These are phyloP conservation scores for Ogataea henricii DNA, from an alignment of 805 yeast species.

Conservation along the genomic window DNA sequence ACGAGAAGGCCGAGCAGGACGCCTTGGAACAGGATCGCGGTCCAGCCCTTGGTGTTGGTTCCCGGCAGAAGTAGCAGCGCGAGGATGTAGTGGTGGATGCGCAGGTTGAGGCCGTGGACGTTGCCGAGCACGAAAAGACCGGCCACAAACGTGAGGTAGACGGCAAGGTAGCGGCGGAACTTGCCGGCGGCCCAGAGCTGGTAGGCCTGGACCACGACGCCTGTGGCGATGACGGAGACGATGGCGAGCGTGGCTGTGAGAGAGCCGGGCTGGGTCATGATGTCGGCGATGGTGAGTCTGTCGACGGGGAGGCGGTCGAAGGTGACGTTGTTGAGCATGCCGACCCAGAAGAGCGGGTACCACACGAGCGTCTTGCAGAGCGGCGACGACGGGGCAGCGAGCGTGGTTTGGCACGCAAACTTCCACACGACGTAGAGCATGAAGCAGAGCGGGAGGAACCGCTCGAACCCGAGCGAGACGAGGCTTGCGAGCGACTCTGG, in stretches of 20 bases:
- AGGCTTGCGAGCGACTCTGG: constrained; percentile 58
- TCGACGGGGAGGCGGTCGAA: constrained; percentile 90
- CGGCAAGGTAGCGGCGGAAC: constrained; percentile 56
- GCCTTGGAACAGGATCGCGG: constrained; percentile 81
- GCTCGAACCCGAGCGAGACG: constrained; percentile 67
- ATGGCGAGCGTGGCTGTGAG: constrained; percentile 60
- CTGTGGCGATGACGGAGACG: constrained; percentile 44
- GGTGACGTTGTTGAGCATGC: constrained; percentile 81
- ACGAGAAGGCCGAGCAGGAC: constrained; percentile 76
- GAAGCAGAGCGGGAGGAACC: constrained; percentile 75
- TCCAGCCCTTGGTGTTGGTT: constrained; percentile 69
- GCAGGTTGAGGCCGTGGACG: constrained; percentile 68
- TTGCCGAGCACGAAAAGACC: constrained; percentile 47
- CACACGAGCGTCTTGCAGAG: constrained; percentile 54
- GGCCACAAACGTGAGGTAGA: constrained; percentile 50
- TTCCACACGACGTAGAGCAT: constrained; percentile 72
- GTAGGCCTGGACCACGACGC: constrained; percentile 74
- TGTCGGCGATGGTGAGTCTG: constrained; percentile 70
- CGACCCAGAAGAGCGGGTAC: constrained; percentile 84
- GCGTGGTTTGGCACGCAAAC: constrained; percentile 51
- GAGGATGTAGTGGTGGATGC: constrained; percentile 79
- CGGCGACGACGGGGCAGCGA: constrained; percentile 40
- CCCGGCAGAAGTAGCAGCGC: constrained; percentile 83
- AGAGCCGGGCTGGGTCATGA: constrained; percentile 78
- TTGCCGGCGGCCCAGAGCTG: constrained; percentile 78